Conservation (phyloP, 306 rosid genomes). For the Dryas octopetala region DNA sequence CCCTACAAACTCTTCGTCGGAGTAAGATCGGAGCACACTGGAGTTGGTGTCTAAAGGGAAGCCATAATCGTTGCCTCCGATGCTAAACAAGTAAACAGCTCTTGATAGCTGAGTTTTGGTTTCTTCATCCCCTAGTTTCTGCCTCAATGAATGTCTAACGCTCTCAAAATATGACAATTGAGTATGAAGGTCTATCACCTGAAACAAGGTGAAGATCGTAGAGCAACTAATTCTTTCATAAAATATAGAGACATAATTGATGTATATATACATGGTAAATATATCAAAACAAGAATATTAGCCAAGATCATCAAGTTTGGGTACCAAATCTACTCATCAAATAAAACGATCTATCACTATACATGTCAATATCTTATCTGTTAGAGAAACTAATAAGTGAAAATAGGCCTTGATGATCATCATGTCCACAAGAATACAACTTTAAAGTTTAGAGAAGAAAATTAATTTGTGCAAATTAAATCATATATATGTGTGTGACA, state of each 20-base stretch:
- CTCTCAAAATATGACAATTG: slow-evolving; percentile 34
- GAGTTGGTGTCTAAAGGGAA: slow-evolving; percentile 13
- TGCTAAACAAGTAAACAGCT: slow-evolving; percentile 32
- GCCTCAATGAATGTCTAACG: slow-evolving; percentile 9
- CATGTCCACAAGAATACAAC: too few relatives aligned
- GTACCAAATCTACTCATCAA: too few relatives aligned
- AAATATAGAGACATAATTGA: too few relatives aligned
- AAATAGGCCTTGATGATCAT: too few relatives aligned
- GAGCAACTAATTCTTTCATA: too few relatives aligned
- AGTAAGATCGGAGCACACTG: neutral
- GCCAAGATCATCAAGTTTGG: too few relatives aligned
- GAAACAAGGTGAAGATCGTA: too few relatives aligned
- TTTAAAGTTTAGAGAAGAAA: neutral
- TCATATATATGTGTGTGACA: neutral
- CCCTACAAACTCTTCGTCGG: slow-evolving; percentile 14
- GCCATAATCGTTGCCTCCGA: slow-evolving; percentile 33
- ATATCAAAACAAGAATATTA: too few relatives aligned
- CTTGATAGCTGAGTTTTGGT: slow-evolving; percentile 12
- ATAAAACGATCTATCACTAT: too few relatives aligned
- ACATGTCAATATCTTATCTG: too few relatives aligned
- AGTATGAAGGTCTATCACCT: neutral
- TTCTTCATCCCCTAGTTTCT: slow-evolving; percentile 23
- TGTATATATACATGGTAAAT: too few relatives aligned
- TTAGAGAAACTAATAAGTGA: too few relatives aligned
- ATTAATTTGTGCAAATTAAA: neutral